Evolutionary conservation across 2,329 filamentous ascomycete genomes (phyloP).

Genomic region (Fusarium haematococcum): DNA sequence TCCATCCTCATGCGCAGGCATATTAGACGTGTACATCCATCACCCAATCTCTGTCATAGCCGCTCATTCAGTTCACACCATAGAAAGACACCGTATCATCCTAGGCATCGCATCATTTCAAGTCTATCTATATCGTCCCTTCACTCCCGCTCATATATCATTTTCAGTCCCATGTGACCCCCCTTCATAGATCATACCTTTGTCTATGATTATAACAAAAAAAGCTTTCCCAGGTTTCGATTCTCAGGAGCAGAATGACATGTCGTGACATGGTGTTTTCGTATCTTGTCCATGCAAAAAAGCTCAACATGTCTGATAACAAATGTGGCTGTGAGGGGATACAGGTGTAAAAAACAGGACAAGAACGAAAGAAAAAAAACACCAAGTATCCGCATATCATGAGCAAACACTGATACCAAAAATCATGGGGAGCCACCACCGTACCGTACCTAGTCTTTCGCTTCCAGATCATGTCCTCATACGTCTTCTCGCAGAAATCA

Average conservation of each 20-base stretch:
- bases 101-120: neutral
- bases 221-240: neutral
- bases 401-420: neutral
- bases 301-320: conserved; percentile 1
- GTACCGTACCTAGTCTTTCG: conserved; percentile 4
- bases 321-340: neutral
- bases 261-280: neutral
- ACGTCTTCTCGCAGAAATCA: conserved; percentile 16
- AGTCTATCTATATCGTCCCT: conserved; percentile 2
- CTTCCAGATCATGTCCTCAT: conserved; percentile 27
- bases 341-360: conserved; percentile 2
- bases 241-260: neutral
- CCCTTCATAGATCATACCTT: neutral
- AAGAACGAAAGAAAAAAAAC: neutral
- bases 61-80: neutral
- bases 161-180: neutral
- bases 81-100: neutral
- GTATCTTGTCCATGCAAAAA: neutral
- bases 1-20: neutral
- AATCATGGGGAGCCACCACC: conserved; percentile 2
- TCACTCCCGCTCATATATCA: neutral
- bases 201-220: neutral
- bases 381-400: neutral
- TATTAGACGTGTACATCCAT: neutral
- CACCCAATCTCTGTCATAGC: too few species aligned